phyloP scores from a whole-genome alignment of 73 alveolate species.

The Effrenium voratum region DNA sequence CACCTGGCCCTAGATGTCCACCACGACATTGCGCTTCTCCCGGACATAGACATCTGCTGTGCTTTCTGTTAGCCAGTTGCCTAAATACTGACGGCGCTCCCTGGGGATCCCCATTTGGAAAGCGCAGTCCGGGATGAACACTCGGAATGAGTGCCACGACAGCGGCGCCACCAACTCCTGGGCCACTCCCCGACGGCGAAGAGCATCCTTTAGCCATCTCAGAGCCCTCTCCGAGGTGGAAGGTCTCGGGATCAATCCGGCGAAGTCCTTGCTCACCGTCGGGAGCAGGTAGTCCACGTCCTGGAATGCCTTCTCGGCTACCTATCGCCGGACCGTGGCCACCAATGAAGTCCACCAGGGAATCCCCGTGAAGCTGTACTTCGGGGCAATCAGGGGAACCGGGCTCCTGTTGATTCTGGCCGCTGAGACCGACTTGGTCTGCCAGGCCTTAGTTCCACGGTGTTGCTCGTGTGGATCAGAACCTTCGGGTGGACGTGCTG shows the following conservation, averaged over 20 bases:
- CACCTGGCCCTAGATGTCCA: too few species aligned
- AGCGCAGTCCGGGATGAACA: too few species aligned
- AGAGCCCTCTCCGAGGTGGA: not conserved
- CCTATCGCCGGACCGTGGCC: not conserved
- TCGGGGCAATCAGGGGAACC: constrained; percentile 39
- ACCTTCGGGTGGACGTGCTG: not conserved
- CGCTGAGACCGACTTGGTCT: constrained; percentile 2
- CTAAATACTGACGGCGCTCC: too few species aligned
- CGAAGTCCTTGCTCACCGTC: constrained; percentile 2
- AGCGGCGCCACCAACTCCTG: too few species aligned
- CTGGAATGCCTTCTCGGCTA: not conserved
- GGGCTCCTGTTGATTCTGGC: not conserved
- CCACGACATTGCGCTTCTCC: too few species aligned
- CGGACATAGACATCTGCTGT: too few species aligned
- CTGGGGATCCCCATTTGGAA: too few species aligned
- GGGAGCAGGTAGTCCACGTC: constrained; percentile 8
- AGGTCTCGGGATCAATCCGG: not conserved
- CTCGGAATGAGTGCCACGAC: too few species aligned
- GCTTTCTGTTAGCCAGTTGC: too few species aligned
- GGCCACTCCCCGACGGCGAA: not conserved
- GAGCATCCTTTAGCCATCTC: not conserved
- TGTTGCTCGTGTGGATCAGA: not conserved
- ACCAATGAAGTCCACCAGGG: constrained; percentile 33
- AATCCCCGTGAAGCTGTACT: constrained; percentile 12
- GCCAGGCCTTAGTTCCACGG: constrained; percentile 27